These are phyloP conservation scores for Aspergillus taichungensis DNA, from an alignment of 495 filamentous ascomycete species.

Conservation along the genomic window DNA sequence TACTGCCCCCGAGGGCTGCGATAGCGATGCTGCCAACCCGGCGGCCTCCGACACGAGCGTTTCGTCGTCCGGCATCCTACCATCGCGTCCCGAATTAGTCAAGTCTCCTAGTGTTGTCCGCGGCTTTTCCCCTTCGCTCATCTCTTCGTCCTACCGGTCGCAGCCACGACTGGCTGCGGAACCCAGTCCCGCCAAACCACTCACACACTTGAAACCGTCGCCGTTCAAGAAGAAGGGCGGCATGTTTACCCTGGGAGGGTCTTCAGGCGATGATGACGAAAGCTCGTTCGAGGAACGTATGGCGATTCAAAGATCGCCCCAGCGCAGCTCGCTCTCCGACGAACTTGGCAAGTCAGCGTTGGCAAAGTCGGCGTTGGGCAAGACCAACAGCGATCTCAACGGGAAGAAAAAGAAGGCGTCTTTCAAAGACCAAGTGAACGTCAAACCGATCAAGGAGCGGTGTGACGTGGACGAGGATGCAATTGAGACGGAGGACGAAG, in stretches of 20 bases:
- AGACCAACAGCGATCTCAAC: conserved; percentile 12
- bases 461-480: conserved; percentile 61
- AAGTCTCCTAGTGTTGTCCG: conserved; percentile 69
- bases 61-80: conserved; percentile 30
- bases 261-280: conserved; percentile 72
- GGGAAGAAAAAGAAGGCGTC: conserved; percentile 70
- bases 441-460: conserved; percentile 51
- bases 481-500: conserved; percentile 62
- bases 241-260: conserved; percentile 69
- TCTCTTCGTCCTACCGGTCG: conserved; percentile 66
- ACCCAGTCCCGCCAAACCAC: conserved; percentile 37
- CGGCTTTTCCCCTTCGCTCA: conserved; percentile 75
- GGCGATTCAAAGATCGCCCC: conserved; percentile 20
- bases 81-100: conserved; percentile 35
- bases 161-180: conserved; percentile 43
- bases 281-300: conserved; percentile 69
- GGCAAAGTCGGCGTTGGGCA: too few relatives aligned
- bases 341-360: conserved; percentile 34
- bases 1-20: conserved; percentile 41
- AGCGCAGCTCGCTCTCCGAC: conserved; percentile 46
- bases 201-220: conserved; percentile 36
- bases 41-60: conserved; percentile 46
- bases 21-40: conserved; percentile 31
- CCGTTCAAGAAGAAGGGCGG: conserved; percentile 48
- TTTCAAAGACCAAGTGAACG: conserved; percentile 70